These are phyloP conservation scores for Annulohypoxylon moriforme DNA, from an alignment of 495 filamentous ascomycete species.

Conservation along the genomic window DNA sequence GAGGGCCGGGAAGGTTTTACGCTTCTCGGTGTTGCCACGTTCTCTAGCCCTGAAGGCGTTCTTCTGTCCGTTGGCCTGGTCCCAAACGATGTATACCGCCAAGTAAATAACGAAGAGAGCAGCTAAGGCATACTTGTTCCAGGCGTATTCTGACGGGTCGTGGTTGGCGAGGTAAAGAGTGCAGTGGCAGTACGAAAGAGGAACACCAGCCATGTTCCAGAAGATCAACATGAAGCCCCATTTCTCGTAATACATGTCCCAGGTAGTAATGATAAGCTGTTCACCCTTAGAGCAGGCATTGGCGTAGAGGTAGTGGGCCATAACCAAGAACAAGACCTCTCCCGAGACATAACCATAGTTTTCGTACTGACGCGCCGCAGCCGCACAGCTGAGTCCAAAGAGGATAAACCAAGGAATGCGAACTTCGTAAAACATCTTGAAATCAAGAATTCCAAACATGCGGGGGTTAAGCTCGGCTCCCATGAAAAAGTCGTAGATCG, in stretches of 20 bases:
- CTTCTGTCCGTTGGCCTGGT: constrained; percentile 92
- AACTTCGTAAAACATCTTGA: constrained; percentile 99
- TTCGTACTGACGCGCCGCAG: constrained; percentile 90
- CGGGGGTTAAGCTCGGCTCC: constrained; percentile 96
- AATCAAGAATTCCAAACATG: constrained; percentile 91
- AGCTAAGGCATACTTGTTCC: constrained; percentile 73
- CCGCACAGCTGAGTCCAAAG: constrained; percentile 78
- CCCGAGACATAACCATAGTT: constrained; percentile 89
- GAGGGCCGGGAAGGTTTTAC: constrained; percentile 91
- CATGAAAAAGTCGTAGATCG: constrained; percentile 99
- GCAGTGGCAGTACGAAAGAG: constrained; percentile 96
- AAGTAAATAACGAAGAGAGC: constrained; percentile 79
- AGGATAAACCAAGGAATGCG: constrained; percentile 97
- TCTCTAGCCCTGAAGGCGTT: constrained; percentile 89
- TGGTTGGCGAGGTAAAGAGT: constrained; percentile 93
- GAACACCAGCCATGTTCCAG: constrained; percentile 98
- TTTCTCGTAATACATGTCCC: constrained; percentile 99
- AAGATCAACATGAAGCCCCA: constrained; percentile 99
- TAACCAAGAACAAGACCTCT: constrained; percentile 86
- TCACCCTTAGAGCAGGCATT: constrained; percentile 98
- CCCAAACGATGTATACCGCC: constrained; percentile 92
- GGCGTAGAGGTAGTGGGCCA: constrained; percentile 96
- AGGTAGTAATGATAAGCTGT: constrained; percentile 92
- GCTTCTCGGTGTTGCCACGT: constrained; percentile 74
- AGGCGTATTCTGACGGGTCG: constrained; percentile 81